Conservation (phyloP, 78 protist genomes). For the Pigoraptor vietnamica region DNA sequence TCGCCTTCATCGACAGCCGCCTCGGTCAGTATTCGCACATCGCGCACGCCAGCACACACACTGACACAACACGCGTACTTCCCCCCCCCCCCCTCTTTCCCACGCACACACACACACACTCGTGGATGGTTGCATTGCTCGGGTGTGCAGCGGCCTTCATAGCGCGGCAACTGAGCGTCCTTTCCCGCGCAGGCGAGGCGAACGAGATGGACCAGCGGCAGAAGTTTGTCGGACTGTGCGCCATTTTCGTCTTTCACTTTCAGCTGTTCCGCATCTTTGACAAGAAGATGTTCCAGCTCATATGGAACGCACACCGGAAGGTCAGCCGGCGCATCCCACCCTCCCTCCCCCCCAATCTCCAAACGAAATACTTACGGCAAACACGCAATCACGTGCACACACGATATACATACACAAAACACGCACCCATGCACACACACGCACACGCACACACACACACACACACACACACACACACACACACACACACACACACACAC, state of each 20-base stretch:
- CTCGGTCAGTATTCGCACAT: neutral
- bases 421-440: neutral
- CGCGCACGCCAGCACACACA: too few relatives aligned
- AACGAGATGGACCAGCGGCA: constrained; percentile 35
- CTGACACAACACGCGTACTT: too few relatives aligned
- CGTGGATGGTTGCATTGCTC: neutral
- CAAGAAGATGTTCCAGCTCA: neutral
- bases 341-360: neutral
- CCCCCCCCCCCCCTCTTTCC: too few relatives aligned
- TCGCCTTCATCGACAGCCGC: neutral
- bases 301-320: neutral
- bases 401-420: too few relatives aligned
- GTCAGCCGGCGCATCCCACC: neutral
- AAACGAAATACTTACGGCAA: too few relatives aligned
- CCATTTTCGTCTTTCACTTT: constrained; percentile 39
- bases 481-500: neutral
- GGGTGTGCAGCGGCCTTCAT: neutral
- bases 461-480: constrained; percentile 1
- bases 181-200: neutral
- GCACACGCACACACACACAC: neutral
- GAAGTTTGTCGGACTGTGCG: constrained; percentile 43
- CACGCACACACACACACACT: too few relatives aligned
- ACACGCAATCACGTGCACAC: too few relatives aligned
- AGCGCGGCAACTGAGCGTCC: neutral
- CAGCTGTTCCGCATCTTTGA: neutral